Base-by-base conservation (phyloP, 2,329 filamentous ascomycete species). In the Ophiostoma australiae region DNA sequence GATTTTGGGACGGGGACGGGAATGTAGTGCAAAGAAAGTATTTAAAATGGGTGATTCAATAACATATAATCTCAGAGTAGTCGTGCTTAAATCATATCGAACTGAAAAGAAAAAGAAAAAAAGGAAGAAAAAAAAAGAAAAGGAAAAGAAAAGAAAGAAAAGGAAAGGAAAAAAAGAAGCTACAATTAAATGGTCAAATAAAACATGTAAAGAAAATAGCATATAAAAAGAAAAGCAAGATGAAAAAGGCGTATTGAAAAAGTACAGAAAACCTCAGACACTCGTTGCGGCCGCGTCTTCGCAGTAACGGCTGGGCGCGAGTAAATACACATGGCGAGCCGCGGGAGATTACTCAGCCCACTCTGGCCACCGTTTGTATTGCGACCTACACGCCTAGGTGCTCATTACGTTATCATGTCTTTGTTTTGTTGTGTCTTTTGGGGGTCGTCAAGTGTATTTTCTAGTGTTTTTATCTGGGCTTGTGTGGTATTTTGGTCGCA, bases 331-430 rank as follows among this genome's bases (percentile, higher is more conserved):
- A 27, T 33, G 58, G 8, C 13, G 27, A 63, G 23, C 15, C 66
- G 7, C 20, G 39, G 27, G 66, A 67, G 66, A 41, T 67, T 44
- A 67, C 66, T 67, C 66, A 67, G 66, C 66, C 39, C 35, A 39
- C 66, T 67, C 17, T 63, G 13, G 66, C 39, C 3, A 8, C 35
- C n/a, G 11, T 27, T 44, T 27, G 33, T 67, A 67, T 44, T 37
- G 65, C 35, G 35, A 67, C 33, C 65, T 27, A 67, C 35, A 67
- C 20, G 65, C 37, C 23, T 58, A 58, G 52, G 23, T 58, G 13
- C 23, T 13, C 52, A 48, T 41, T 8, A 33, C 69, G 5, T 39
- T 63, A 61, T 63, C 27, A 63, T 35, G 58, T 63, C 58, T 63
- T 63, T 63, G 58, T 63, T 63, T 63, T 63, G 58, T 33, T 23